These are phyloP conservation scores for Tremellales sp. DNA, from an alignment of 1,284 basidiomycete species.

Conservation along the genomic window DNA sequence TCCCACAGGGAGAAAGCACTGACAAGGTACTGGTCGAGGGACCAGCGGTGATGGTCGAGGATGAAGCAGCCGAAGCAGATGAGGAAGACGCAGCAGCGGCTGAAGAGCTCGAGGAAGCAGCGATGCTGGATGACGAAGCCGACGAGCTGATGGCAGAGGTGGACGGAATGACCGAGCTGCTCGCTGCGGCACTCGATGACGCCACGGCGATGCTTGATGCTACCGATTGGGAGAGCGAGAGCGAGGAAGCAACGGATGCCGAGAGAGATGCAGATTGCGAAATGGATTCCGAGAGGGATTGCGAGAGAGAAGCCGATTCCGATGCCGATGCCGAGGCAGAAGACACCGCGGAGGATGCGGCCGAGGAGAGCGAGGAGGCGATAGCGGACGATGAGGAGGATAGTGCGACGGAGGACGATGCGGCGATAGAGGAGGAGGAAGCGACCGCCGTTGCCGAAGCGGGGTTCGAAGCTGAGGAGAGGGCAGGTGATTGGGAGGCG, in stretches of 20 bases:
- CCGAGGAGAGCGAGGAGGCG: neutral
- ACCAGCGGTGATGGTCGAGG: constrained; percentile 10
- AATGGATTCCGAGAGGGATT: neutral
- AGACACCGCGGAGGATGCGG: neutral
- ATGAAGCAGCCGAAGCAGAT: constrained; percentile 7
- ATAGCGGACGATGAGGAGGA: neutral
- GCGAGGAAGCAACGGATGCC: neutral
- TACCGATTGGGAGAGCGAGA: constrained; percentile 5
- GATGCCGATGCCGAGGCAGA: neutral
- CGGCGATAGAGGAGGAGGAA: neutral
- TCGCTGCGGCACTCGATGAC: no score
- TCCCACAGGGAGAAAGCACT: neutral
- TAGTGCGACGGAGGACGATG: neutral
- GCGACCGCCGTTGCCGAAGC: neutral
- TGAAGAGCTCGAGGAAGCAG: constrained; percentile 8
- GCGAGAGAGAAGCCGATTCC: neutral
- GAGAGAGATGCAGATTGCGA: neutral
- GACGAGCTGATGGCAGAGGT: constrained; percentile 2
- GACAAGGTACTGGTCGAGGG: constrained; percentile 4
- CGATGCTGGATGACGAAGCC: constrained; percentile 5
- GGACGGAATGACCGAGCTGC: constrained; percentile 1
- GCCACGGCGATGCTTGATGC: neutral
- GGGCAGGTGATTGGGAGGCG: no score
- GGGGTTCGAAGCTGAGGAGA: neutral
- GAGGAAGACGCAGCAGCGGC: constrained; percentile 5